These are phyloP conservation scores for Achaetomiella virescens DNA, from an alignment of 495 filamentous ascomycete genomes.

Conservation along the genomic window DNA sequence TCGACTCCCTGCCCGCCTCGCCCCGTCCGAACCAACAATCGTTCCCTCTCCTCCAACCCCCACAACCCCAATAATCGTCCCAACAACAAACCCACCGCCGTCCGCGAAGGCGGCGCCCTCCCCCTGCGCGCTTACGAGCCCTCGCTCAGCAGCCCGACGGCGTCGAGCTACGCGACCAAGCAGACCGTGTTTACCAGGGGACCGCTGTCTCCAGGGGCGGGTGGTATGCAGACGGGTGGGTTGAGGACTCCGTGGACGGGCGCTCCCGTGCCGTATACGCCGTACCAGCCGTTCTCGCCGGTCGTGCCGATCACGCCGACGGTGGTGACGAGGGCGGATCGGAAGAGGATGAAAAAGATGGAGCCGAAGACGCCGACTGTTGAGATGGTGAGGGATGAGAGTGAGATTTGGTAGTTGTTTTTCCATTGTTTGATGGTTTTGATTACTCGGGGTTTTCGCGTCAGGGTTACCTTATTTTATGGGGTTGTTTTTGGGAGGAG, in stretches of 20 bases:
- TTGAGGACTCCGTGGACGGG: conserved; percentile 62
- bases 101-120: conserved; percentile 45
- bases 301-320: conserved; percentile 82
- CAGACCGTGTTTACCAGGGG: conserved; percentile 71
- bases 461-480: not conserved
- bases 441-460: not conserved
- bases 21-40: not conserved
- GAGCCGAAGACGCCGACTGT: conserved; percentile 51
- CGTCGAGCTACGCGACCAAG: conserved; percentile 49
- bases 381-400: conserved; percentile 46
- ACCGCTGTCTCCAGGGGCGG: conserved; percentile 37
- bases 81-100: conserved; percentile 20
- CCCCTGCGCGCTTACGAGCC: conserved; percentile 61
- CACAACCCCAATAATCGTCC: not conserved
- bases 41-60: not conserved
- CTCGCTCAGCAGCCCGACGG: conserved; percentile 41
- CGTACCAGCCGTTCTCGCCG: conserved; percentile 88
- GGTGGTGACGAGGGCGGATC: conserved; percentile 66
- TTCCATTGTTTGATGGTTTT: not conserved
- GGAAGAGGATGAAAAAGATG: conserved; percentile 59
- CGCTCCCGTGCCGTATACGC: conserved; percentile 72
- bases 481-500: not conserved
- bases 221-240: conserved; percentile 30
- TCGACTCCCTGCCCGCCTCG: conserved; percentile 33
- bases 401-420: conserved; percentile 44